phyloP scores from a whole-genome alignment of 2,329 filamentous ascomycete genomes.

The Metarhizium humberi region DNA sequence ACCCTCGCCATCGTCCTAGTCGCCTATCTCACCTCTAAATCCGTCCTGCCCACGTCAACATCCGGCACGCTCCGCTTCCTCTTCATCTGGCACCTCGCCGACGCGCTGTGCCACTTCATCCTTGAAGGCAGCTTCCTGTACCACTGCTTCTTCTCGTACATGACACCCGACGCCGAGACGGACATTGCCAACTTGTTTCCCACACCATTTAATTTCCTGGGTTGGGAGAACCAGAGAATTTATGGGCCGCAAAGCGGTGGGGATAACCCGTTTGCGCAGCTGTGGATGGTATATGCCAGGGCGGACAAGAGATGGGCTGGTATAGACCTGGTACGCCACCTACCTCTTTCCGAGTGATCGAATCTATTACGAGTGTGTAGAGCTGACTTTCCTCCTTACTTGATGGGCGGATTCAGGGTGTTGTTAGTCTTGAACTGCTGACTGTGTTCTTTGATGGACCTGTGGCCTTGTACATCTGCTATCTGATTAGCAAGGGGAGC shows the following conservation, averaged over 20 bases:
- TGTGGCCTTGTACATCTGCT: conserved; percentile 50
- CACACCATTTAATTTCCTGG: conserved; percentile 44
- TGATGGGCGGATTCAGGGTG: conserved; percentile 26
- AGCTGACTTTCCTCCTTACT: neutral
- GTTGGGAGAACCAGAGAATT: conserved; percentile 32
- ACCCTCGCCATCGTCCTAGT: conserved; percentile 41
- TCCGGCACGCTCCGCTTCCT: conserved; percentile 58
- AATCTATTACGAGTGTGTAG: neutral
- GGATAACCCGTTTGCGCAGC: conserved; percentile 43
- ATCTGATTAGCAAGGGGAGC: conserved; percentile 46
- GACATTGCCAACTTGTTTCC: conserved; percentile 29
- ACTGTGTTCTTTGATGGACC: conserved; percentile 56
- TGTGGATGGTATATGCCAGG: conserved; percentile 62
- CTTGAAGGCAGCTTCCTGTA: conserved; percentile 89
- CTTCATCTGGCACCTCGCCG: conserved; percentile 92
- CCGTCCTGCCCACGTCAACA: conserved; percentile 37
- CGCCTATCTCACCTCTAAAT: conserved; percentile 40
- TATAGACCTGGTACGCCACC: conserved; percentile 42
- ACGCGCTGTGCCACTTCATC: conserved; percentile 82
- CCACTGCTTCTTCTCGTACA: conserved; percentile 74
- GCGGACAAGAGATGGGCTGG: conserved; percentile 57
- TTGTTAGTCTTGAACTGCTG: conserved; percentile 56
- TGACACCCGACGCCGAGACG: conserved; percentile 16
- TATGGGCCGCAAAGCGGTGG: conserved; percentile 50
- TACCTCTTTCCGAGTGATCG: neutral